Evolutionary conservation across 2,329 filamentous ascomycete species (phyloP), one percentile per base, ranked within the genome.

Genomic region (Hymenoscyphus scutula): DNA sequence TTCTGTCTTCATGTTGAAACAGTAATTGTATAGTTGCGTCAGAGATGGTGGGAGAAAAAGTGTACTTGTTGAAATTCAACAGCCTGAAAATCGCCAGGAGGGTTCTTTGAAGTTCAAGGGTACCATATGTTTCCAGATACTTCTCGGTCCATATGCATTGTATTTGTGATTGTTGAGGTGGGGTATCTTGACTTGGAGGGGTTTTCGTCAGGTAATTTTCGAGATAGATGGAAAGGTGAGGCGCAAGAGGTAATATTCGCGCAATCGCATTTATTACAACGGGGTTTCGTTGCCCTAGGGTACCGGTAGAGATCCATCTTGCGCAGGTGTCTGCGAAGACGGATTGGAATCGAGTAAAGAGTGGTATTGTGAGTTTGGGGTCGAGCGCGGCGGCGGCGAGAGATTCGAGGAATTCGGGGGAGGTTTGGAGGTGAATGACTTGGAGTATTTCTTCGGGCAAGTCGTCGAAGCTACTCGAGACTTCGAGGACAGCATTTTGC

Each of bases 311-410:
- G 53, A 89, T 80, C 92, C 92, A 96, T 79, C 89, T 82, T 65
- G 92, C 89, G 76, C 89, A 91, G 57, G 96, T 81, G 76, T 97
- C 93, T 69, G 91, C 85, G 71, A 95, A 91, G 48, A 93, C 78
- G 65, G 83, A 79, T 74, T 90, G 87, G 75, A 93, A 92, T 72
- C 89, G 83, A 67, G 84, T 80, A 72, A 95, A 92, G 73, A 97
- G 79, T 62, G 80, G 80, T 72, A 91, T 86, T 71, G 91, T 94
- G 75, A 86, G 83, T 77, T 81, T 79, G 69, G 90, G 82, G 70
- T 86, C 81, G 72, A 96, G 83, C 62, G 91, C 86, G 64, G 87
- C 84, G 70, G 82, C 79, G 69, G 90, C 84, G 71, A 96, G 80
- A 69, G 85, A 84, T 74, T 91, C 85, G 48, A 96, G 83, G 75